Evolutionary conservation across 179 eudicot species (phyloP), one percentile per base, ranked within the genome.

Genomic region (Silene coronaria): DNA sequence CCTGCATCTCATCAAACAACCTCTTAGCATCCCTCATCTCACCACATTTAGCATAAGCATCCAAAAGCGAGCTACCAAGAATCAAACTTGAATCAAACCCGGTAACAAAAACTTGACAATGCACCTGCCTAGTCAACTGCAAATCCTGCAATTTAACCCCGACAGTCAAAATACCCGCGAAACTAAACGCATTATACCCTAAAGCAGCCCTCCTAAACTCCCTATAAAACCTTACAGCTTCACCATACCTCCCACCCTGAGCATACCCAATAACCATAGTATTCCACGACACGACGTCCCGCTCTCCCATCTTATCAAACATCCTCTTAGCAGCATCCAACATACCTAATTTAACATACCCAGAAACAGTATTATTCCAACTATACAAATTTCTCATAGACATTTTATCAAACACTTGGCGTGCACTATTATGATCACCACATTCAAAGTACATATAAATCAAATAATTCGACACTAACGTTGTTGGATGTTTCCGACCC

Each of bases 401-500:
- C 97, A 90, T 90, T 86, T 84, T 86, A 83, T 91, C 92, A 69
- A 91, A 91, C 92, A 90, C 75, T 70, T 80, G 80, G 53, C 96
- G 96, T 62, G 86, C 97, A 11, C 64, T 79, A 8, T 62, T 46
- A 51, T 80, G 85, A 67, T 82, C 82, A n/a, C 91, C 93, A 45
- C 96, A 88, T 75, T 80, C 78, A 24, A 82, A 85, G 71, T 91
- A 88, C 91, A 91, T 86, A 73, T 82, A 61, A 42, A 91, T 86
- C 79, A 91, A 71, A 81, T 87, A 83, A 75, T 88, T 92, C 46
- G 87, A 86, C 1, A 89, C 76, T 5, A 92, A 75, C 24, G 87
- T 80, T 72, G 10, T 58, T 82, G 91, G 91, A 24, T 77, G 88
- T 71, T 88, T 89, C 70, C 67, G 78, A 68, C 94, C 92, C 8